A percentile compares a stretch with the other conserved stretches of the same genome.
Conservation (phyloP, 2,329 filamentous ascomycete species). For the Knufia petricola region DNA sequence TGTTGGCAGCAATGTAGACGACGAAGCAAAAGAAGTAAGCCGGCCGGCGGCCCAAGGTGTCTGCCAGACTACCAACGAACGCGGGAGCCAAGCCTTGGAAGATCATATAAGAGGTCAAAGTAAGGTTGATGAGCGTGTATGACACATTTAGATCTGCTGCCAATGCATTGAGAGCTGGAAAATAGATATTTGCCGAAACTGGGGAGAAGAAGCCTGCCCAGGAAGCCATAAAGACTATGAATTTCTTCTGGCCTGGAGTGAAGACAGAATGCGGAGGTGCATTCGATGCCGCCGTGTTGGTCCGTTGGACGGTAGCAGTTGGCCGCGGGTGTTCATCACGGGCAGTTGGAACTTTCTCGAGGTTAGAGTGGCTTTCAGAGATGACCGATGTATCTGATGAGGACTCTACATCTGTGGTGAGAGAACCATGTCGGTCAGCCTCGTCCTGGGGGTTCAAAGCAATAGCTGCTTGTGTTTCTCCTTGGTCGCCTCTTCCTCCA, state of each 20-base stretch:
- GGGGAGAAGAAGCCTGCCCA: conserved; percentile 36
- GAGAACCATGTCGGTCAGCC: neutral
- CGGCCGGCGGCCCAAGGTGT: conserved; percentile 42
- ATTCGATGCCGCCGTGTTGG: conserved; percentile 11
- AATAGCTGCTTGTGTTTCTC: no score
- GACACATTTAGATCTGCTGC: conserved; percentile 31
- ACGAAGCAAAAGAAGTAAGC: conserved; percentile 38
- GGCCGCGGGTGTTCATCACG: neutral
- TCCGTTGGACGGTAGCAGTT: conserved; percentile 5
- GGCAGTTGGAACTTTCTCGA: conserved; percentile 14
- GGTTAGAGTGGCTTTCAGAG: conserved; percentile 2
- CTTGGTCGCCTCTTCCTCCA: no score
- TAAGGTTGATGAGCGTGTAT: conserved; percentile 24
- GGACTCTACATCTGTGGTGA: neutral
- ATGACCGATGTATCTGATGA: neutral
- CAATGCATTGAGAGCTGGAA: conserved; percentile 36
- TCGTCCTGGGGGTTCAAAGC: neutral
- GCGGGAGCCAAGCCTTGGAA: conserved; percentile 46
- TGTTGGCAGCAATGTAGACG: conserved; percentile 36
- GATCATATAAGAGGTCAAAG: conserved; percentile 31
- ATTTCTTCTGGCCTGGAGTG: conserved; percentile 27
- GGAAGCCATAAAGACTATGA: conserved; percentile 33
- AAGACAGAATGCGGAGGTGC: conserved; percentile 28
- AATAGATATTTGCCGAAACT: conserved; percentile 38
- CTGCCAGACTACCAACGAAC: conserved; percentile 43